These are phyloP conservation scores for Remersonia thermophila DNA, from an alignment of 2,329 filamentous ascomycete species.

Conservation along the genomic window DNA sequence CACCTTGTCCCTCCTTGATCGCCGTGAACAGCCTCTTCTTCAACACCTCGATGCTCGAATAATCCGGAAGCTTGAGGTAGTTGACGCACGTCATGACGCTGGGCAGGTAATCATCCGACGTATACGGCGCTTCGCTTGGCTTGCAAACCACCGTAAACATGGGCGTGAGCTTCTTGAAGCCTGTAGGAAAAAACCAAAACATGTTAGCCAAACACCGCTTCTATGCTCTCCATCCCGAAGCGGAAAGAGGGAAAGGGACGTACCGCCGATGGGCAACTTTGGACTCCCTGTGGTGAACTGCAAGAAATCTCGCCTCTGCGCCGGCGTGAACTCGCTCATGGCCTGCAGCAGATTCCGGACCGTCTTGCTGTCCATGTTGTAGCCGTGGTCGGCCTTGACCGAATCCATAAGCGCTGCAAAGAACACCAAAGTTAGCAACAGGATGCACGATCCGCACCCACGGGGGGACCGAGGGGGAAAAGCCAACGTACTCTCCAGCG, in stretches of 20 bases:
- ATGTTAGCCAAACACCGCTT: conserved; percentile 22
- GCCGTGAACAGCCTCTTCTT: conserved; percentile 69
- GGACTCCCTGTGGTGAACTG: conserved; percentile 97
- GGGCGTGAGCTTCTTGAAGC: conserved; percentile 90
- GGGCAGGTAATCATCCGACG: conserved; percentile 93
- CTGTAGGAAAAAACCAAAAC: conserved; percentile 32
- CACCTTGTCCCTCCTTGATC: conserved; percentile 90
- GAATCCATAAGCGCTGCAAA: conserved; percentile 79
- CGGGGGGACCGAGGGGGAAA: too few relatives aligned
- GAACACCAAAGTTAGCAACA: conserved; percentile 14
- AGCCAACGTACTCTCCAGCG: conserved; percentile 83
- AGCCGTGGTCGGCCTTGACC: conserved; percentile 96
- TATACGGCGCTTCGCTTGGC: conserved; percentile 87
- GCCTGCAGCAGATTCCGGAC: conserved; percentile 85
- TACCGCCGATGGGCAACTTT: conserved; percentile 95
- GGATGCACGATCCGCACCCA: too few relatives aligned
- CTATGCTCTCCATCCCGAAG: too few relatives aligned
- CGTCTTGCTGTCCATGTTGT: conserved; percentile 95
- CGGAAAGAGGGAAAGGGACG: conserved; percentile 1
- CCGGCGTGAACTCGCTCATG: conserved; percentile 72
- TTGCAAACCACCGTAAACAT: conserved; percentile 99
- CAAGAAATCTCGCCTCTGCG: conserved; percentile 80
- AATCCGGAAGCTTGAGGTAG: conserved; percentile 95
- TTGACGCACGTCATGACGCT: conserved; percentile 99
- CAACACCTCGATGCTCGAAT: conserved; percentile 66